phyloP scores from a whole-genome alignment of 2,329 filamentous ascomycete species.

The Beauveria varroae region DNA sequence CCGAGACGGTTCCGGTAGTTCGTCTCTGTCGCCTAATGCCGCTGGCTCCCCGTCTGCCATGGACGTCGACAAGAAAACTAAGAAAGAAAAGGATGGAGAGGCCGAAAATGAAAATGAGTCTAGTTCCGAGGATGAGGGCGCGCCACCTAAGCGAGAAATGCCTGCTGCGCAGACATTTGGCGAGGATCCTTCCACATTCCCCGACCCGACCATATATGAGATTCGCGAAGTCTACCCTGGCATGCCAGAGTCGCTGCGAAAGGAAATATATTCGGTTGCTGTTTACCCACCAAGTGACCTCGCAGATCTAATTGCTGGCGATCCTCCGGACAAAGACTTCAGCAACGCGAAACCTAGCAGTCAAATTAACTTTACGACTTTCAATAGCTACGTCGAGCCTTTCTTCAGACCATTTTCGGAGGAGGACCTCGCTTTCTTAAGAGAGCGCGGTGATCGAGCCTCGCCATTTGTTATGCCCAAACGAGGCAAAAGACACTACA shows the following conservation, averaged over 20 bases:
- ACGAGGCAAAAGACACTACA: slow-evolving; percentile 77
- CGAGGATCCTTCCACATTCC: slow-evolving; percentile 83
- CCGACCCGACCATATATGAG: slow-evolving; percentile 89
- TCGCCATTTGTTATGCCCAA: slow-evolving; percentile 81
- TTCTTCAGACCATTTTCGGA: slow-evolving; percentile 86
- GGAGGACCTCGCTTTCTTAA: slow-evolving; percentile 87
- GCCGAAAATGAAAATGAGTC: slow-evolving; percentile 40
- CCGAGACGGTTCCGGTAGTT: slow-evolving; percentile 50
- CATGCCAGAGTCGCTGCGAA: slow-evolving; percentile 80
- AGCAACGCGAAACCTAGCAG: slow-evolving; percentile 88
- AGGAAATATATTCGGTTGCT: slow-evolving; percentile 80
- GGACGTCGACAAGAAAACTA: slow-evolving; percentile 49
- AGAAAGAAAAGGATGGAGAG: slow-evolving; percentile 27
- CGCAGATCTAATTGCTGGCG: slow-evolving; percentile 76
- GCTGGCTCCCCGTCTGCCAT: slow-evolving; percentile 45
- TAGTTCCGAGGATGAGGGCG: slow-evolving; percentile 52
- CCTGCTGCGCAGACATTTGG: slow-evolving; percentile 86
- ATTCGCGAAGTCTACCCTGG: slow-evolving; percentile 66
- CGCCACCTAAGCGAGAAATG: slow-evolving; percentile 53
- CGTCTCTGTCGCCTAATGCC: slow-evolving; percentile 50
- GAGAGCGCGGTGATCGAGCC: slow-evolving; percentile 79
- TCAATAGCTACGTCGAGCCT: slow-evolving; percentile 85
- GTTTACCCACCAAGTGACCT: slow-evolving; percentile 76
- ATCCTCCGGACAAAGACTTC: slow-evolving; percentile 90
- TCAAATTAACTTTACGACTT: slow-evolving; percentile 89